Evolutionary conservation across 1,139 yeast genomes (phyloP).

Genomic region (Protomyces inundatus): DNA sequence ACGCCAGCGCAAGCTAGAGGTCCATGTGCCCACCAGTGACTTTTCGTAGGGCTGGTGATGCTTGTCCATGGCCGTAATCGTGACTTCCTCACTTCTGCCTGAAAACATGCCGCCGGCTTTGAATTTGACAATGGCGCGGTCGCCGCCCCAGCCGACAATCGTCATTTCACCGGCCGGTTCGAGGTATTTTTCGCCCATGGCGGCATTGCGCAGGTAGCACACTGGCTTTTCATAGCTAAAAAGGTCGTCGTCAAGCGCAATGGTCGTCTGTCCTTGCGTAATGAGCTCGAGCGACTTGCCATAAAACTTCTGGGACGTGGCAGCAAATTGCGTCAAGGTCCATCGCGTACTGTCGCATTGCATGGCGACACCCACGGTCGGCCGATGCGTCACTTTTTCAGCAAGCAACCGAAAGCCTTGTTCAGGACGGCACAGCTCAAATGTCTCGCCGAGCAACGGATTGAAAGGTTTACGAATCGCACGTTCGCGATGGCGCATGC

Average conservation of each 20-base stretch:
- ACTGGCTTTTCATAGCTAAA: slow-evolving; percentile 80
- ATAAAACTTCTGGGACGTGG: slow-evolving; percentile 89
- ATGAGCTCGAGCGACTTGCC: slow-evolving; percentile 84
- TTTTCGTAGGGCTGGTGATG: slow-evolving; percentile 39
- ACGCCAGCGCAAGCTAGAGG: slow-evolving; percentile 51
- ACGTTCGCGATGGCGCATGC: slow-evolving; percentile 68
- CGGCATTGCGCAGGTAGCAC: slow-evolving; percentile 72
- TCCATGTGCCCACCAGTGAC: slow-evolving; percentile 70
- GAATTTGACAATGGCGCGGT: slow-evolving; percentile 5
- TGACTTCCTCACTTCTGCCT: slow-evolving; percentile 75
- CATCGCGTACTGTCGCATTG: slow-evolving; percentile 69
- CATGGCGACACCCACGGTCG: slow-evolving; percentile 67
- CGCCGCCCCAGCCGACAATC: slow-evolving; percentile 44
- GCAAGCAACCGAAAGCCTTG: slow-evolving; percentile 61
- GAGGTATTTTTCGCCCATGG: slow-evolving; percentile 93
- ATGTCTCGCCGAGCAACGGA: slow-evolving; percentile 84
- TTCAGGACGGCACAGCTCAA: slow-evolving; percentile 74
- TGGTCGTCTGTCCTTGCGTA: slow-evolving; percentile 54
- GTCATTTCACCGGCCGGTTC: slow-evolving; percentile 75
- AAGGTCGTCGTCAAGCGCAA: slow-evolving; percentile 21
- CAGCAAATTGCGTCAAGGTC: slow-evolving; percentile 68
- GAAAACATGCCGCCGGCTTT: slow-evolving; percentile 38
- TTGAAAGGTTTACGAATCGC: slow-evolving; percentile 84
- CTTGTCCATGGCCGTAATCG: slow-evolving; percentile 50
- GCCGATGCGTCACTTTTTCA: slow-evolving; percentile 78